Evolutionary conservation across 768 basidiomycete species (phyloP).

Genomic region (Boletus vinaceobasis): DNA sequence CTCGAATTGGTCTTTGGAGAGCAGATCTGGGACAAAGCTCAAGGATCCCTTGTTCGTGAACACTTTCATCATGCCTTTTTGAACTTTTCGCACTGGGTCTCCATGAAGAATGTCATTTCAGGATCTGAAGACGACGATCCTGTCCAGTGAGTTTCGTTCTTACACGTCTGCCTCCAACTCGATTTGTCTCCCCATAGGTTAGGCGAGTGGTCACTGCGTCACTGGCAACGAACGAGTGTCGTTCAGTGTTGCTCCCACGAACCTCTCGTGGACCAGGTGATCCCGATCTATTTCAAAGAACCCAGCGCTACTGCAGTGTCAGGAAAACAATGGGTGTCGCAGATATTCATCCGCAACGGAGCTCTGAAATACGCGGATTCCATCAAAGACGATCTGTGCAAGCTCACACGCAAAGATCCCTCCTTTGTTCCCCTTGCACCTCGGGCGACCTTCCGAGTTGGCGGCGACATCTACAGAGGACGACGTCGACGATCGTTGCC

Average conservation of each 20-base stretch:
- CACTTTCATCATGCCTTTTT: slow-evolving; percentile 3
- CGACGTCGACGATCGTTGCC: background rate
- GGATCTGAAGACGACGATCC: background rate
- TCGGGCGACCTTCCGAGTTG: background rate
- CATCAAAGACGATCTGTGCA: background rate
- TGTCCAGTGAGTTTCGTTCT: background rate
- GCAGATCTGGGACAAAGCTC: background rate
- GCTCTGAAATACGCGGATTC: background rate
- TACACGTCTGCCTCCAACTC: background rate
- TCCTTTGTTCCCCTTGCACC: background rate
- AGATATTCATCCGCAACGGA: slow-evolving; percentile 7
- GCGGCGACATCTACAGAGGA: too few species aligned
- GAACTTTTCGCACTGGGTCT: slow-evolving; percentile 1
- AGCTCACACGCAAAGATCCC: background rate
- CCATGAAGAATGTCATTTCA: slow-evolving; percentile 1
- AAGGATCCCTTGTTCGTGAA: background rate
- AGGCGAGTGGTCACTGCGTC: background rate
- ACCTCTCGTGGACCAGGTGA: slow-evolving; percentile 2
- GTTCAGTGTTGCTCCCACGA: background rate
- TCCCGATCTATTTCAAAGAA: slow-evolving; percentile 8
- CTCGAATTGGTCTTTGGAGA: slow-evolving; percentile 3
- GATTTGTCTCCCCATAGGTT: background rate
- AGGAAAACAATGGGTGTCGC: background rate
- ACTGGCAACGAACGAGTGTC: background rate
- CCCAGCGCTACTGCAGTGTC: too few species aligned